phyloP scores from a whole-genome alignment of 2,329 filamentous ascomycete genomes.

The Venturia aucupariae region DNA sequence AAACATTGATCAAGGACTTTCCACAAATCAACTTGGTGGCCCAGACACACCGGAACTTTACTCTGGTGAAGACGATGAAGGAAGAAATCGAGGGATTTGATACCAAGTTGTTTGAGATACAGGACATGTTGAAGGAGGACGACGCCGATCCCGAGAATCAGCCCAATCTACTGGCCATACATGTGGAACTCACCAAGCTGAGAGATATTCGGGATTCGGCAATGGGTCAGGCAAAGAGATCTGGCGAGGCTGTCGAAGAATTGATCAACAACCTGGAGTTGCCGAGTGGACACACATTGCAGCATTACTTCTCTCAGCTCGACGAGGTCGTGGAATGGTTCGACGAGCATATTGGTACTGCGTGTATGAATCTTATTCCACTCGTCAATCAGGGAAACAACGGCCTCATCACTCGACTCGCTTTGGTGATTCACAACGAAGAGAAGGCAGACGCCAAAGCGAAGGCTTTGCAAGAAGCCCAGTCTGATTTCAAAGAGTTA shows the following conservation, averaged over 20 bases:
- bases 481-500: constrained; percentile 92
- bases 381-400: constrained; percentile 80
- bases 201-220: constrained; percentile 93
- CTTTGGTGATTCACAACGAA: constrained; percentile 87
- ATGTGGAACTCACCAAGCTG: constrained; percentile 86
- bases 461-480: constrained; percentile 81
- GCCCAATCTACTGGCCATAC: constrained; percentile 79
- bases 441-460: constrained; percentile 94
- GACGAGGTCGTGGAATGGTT: constrained; percentile 90
- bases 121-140: constrained; percentile 71
- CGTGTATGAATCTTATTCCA: constrained; percentile 83
- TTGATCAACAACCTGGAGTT: constrained; percentile 66
- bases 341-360: constrained; percentile 82
- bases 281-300: constrained; percentile 62
- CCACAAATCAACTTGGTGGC: constrained; percentile 84
- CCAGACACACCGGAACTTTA: constrained; percentile 93
- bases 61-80: constrained; percentile 88
- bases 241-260: constrained; percentile 63
- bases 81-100: constrained; percentile 84
- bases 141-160: constrained; percentile 81
- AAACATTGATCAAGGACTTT: constrained; percentile 96
- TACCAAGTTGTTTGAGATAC: constrained; percentile 83
- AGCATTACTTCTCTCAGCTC: constrained; percentile 80
- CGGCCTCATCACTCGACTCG: constrained; percentile 81
- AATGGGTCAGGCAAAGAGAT: constrained; percentile 79